These are phyloP conservation scores for Aspergillus fructus DNA, from an alignment of 2,329 filamentous ascomycete genomes.

Conservation along the genomic window DNA sequence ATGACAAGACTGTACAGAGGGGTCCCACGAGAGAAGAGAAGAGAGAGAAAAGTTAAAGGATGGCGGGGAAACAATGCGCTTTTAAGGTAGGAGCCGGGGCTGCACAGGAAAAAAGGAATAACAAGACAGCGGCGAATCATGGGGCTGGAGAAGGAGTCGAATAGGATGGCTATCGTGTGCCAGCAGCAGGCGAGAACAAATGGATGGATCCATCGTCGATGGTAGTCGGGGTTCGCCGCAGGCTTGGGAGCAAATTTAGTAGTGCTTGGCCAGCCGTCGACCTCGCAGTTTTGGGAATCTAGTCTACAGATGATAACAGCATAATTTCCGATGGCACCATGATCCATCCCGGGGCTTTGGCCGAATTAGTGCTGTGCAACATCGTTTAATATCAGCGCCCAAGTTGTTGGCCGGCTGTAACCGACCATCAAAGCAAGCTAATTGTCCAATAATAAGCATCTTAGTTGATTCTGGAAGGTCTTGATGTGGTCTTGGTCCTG, in stretches of 20 bases:
- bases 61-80: constrained; percentile 2
- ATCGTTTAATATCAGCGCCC: constrained; percentile 3
- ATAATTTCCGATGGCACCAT: constrained; percentile 3
- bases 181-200: neutral
- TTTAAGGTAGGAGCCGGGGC: constrained; percentile 1
- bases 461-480: constrained; percentile 9
- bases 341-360: neutral
- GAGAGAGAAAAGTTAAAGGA: neutral
- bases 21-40: neutral
- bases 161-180: neutral
- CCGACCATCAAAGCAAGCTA: neutral
- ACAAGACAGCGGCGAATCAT: neutral
- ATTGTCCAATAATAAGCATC: neutral
- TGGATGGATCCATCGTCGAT: too few relatives aligned
- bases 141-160: neutral
- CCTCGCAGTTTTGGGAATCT: neutral
- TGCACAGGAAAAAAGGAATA: neutral
- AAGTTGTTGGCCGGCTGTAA: constrained; percentile 2
- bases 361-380: neutral
- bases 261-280: too few relatives aligned
- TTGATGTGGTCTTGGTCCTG: neutral
- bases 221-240: neutral
- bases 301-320: neutral
- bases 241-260: neutral
- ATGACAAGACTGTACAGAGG: neutral